These are phyloP conservation scores for Phlebopus sp. DNA, from an alignment of 1,284 basidiomycete species.

Conservation along the genomic window DNA sequence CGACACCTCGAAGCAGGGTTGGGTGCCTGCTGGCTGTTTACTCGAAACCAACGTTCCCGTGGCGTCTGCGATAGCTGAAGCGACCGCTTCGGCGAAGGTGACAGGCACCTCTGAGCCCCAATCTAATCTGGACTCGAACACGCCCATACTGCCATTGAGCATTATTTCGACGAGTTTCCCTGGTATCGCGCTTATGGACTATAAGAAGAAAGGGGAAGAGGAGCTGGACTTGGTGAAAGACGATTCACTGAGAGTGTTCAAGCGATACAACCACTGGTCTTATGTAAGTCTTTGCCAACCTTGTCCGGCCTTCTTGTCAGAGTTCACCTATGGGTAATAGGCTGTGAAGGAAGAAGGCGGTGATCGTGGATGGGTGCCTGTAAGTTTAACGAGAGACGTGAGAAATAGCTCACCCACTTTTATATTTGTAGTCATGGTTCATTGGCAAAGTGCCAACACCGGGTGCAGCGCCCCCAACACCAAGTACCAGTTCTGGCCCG, in stretches of 20 bases:
- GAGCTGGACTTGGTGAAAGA: slow-evolving; percentile 86
- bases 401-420: neutral
- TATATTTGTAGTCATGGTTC: slow-evolving; percentile 59
- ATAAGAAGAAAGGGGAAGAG: slow-evolving; percentile 86
- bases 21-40: slow-evolving; percentile 91
- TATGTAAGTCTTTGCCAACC: slow-evolving; percentile 56
- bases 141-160: slow-evolving; percentile 80
- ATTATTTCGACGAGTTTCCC: slow-evolving; percentile 95
- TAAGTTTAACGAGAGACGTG: slow-evolving; percentile 33
- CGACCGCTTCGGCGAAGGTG: slow-evolving; percentile 51
- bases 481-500: slow-evolving; percentile 44
- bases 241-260: slow-evolving; percentile 89
- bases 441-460: slow-evolving; percentile 65
- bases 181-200: slow-evolving; percentile 93
- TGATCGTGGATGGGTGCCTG: slow-evolving; percentile 89
- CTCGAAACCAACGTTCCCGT: slow-evolving; percentile 88
- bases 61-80: slow-evolving; percentile 73
- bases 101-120: slow-evolving; percentile 43
- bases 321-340: slow-evolving; percentile 35
- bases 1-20: slow-evolving; percentile 75
- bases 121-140: slow-evolving; percentile 40
- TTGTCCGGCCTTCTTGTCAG: neutral
- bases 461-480: slow-evolving; percentile 53
- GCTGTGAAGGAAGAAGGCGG: slow-evolving; percentile 87
- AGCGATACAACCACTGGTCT: slow-evolving; percentile 97